Evolutionary conservation across 768 basidiomycete species (phyloP).

Genomic region (Podaxis sp.): DNA sequence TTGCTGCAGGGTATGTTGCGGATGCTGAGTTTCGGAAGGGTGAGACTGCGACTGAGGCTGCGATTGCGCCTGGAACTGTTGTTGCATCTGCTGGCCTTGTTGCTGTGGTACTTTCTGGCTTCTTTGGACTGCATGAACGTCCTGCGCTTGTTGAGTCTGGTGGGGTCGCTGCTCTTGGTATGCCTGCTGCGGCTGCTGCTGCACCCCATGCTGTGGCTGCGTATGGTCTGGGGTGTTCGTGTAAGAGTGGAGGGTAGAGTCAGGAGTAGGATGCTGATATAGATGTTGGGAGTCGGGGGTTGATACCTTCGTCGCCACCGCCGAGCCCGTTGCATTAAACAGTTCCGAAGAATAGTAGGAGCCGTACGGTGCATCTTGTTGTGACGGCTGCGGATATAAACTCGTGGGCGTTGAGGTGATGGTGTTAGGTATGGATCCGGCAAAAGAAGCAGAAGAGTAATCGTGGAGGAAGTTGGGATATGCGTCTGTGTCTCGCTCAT

Average conservation of each 20-base stretch:
- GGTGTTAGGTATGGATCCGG: constrained; percentile 23
- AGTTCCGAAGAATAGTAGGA: constrained; percentile 5
- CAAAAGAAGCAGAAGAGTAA: constrained; percentile 19
- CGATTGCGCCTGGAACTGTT: background rate
- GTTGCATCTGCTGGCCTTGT: constrained; percentile 6
- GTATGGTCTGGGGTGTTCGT: constrained; percentile 28
- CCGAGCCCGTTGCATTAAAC: constrained; percentile 15
- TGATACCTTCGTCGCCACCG: constrained; percentile 19
- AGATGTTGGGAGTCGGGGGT: constrained; percentile 22
- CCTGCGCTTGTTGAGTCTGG: background rate
- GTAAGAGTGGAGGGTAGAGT: constrained; percentile 27
- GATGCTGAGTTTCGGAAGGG: background rate
- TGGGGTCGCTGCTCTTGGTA: constrained; percentile 17
- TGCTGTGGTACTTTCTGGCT: background rate
- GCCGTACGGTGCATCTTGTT: background rate
- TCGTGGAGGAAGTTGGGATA: background rate
- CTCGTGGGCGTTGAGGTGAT: constrained; percentile 21
- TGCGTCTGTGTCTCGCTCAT: background rate
- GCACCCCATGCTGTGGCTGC: constrained; percentile 7
- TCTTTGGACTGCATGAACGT: background rate
- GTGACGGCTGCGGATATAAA: background rate
- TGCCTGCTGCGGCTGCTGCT: constrained; percentile 15
- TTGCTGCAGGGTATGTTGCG: constrained; percentile 11
- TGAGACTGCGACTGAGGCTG: background rate
- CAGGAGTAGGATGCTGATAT: constrained; percentile 24